phyloP scores from a whole-genome alignment of 768 basidiomycete species.

The Macrolepiota dolichaula region DNA sequence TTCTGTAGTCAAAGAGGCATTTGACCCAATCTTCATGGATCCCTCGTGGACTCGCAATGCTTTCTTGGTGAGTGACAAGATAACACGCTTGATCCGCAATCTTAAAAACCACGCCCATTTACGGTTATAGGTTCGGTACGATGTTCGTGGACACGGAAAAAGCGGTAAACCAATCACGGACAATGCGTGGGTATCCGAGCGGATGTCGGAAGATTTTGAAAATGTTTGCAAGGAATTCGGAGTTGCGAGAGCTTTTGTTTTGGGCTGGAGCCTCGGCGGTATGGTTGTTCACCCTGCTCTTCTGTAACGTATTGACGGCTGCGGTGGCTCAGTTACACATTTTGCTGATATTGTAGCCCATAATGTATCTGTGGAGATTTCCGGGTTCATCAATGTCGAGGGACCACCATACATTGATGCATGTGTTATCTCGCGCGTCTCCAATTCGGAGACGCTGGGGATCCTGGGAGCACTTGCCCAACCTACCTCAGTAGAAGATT shows the following conservation, averaged over 20 bases:
- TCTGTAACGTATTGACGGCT: background rate
- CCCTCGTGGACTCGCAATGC: conserved; percentile 18
- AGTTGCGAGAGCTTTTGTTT: conserved; percentile 25
- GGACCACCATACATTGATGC: conserved; percentile 25
- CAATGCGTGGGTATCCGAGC: conserved; percentile 24
- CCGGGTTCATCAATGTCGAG: conserved; percentile 23
- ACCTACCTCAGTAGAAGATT: conserved; percentile 19
- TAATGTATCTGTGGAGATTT: conserved; percentile 22
- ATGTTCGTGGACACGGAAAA: conserved; percentile 29
- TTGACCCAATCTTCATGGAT: conserved; percentile 32
- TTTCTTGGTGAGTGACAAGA: conserved; percentile 20
- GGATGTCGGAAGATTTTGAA: conserved; percentile 27
- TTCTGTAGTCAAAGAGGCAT: conserved; percentile 23
- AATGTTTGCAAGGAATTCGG: conserved; percentile 27
- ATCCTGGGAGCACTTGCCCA: conserved; percentile 18
- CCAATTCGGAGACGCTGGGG: conserved; percentile 16
- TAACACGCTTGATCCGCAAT: background rate
- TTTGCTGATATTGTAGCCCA: conserved; percentile 24
- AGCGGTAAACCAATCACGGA: conserved; percentile 24
- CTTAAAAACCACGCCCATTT: background rate
- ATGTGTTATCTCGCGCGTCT: conserved; percentile 16
- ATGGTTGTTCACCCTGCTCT: background rate
- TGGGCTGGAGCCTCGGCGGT: conserved; percentile 27
- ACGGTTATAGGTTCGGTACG: conserved; percentile 19
- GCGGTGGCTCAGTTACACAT: conserved; percentile 13